Evolutionary conservation across 129 eudicot genomes (phyloP), one percentile per base, ranked within the genome.

Genomic region (Gnaphalium uliginosum): DNA sequence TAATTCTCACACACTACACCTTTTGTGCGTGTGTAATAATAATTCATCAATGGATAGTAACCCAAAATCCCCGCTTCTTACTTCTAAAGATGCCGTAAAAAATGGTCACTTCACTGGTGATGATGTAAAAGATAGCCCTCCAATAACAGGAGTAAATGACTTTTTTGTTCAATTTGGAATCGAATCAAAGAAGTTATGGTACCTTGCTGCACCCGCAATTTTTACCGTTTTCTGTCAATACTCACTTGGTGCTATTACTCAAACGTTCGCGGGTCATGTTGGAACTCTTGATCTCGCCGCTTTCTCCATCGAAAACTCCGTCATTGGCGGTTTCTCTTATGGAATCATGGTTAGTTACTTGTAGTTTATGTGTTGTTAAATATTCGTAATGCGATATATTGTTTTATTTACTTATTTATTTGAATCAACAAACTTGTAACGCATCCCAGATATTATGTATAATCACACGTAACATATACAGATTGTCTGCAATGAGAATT

Each of bases 271-370:
- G 18, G 83, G 88, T 35, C 88, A 84, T 5, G 80, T 84, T 18
- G 78, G 85, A 23, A 84, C 88, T 0, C 83, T 81, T 11, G 83
- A 72, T 27, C 88, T 81, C 25, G 88, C 85, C 3, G 85, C 85
- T 13, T 68, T 84, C 69, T 84, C 87, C 13, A 70, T 84, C n/a
- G 82, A 72, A 43, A 80, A 84, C 76, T 76, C 79, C 0, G 81
- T 90, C 43, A 87, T 90, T 33, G 86, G 87, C 18, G 90, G 89
- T 22, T 84, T 90, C 72, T 90, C 90, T 0, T 77, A 77, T 30
- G 93, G 90, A n/a, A 46, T 87, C 85, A 79, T 90, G 96, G 96
- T 90, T 78, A 21, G 68, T 79, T 4, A 29, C 30, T 24, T 10
- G 29, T 35, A 43, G 4, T 43, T 39, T 43, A 43, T 43, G 9